Evolutionary conservation across 352 stramenopile genomes (phyloP).

Genomic region (Stramenopiles sp.): DNA sequence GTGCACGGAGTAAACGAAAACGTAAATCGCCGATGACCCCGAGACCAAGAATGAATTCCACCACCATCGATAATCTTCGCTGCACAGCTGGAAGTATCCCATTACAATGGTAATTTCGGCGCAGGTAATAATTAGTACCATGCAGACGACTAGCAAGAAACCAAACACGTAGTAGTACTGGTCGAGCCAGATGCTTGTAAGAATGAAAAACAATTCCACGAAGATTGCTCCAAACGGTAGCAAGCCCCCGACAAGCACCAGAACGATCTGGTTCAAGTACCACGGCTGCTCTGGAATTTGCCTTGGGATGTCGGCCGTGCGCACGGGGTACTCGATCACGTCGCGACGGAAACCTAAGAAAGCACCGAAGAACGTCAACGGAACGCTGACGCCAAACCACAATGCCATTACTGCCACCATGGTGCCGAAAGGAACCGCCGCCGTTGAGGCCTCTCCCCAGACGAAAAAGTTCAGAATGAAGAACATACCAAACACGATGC

Average conservation of each 20-base stretch:
- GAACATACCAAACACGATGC: constrained; percentile 85
- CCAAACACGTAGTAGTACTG: constrained; percentile 99
- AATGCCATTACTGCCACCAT: constrained; percentile 91
- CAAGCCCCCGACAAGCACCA: constrained; percentile 80
- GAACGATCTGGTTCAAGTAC: constrained; percentile 86
- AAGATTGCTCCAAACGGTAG: constrained; percentile 98
- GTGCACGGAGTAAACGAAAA: constrained; percentile 96
- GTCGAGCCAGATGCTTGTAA: constrained; percentile 91
- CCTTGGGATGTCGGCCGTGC: constrained; percentile 74
- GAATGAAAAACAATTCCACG: constrained; percentile 98
- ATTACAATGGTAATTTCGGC: constrained; percentile 98
- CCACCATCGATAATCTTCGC: constrained; percentile 99
- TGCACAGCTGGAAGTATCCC: constrained; percentile 98
- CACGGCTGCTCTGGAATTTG: constrained; percentile 93
- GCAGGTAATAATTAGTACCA: constrained; percentile 94
- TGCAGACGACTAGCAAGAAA: constrained; percentile 92
- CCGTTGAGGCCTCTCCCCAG: constrained; percentile 69
- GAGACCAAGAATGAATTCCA: constrained; percentile 95
- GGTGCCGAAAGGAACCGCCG: constrained; percentile 83
- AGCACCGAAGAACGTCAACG: constrained; percentile 91
- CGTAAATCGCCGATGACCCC: constrained; percentile 83
- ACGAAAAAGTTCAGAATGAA: constrained; percentile 93
- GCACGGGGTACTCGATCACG: constrained; percentile 53
- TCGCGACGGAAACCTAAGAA: constrained; percentile 94
- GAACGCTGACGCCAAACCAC: constrained; percentile 96